Conservation (phyloP, 2,329 filamentous ascomycete genomes). For the Raffaelea albimanens region DNA sequence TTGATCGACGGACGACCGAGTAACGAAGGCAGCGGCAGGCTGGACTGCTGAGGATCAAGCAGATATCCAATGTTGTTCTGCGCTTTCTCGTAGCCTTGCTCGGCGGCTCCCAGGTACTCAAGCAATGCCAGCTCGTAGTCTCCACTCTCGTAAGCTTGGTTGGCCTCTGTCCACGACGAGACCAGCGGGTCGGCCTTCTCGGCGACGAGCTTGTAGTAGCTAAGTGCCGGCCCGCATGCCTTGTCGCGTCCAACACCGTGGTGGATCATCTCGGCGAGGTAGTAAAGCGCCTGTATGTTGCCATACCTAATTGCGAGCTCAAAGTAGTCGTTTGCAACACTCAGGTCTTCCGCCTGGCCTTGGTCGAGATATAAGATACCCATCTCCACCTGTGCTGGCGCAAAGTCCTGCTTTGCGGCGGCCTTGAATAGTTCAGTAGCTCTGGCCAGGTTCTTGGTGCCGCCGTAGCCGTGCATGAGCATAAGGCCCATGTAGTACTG, state of each 20-base stretch:
- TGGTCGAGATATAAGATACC: slow-evolving; percentile 82
- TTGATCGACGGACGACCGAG: slow-evolving; percentile 21
- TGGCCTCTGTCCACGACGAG: slow-evolving; percentile 74
- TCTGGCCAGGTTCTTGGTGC: slow-evolving; percentile 55
- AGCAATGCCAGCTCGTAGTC: slow-evolving; percentile 74
- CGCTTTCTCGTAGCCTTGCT: slow-evolving; percentile 82
- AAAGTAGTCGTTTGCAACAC: slow-evolving; percentile 74
- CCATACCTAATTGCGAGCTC: slow-evolving; percentile 75
- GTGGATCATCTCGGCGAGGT: slow-evolving; percentile 78
- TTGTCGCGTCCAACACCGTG: slow-evolving; percentile 72
- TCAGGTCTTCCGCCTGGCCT: slow-evolving; percentile 59
- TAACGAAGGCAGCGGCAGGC: slow-evolving; percentile 45
- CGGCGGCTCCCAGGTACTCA: slow-evolving; percentile 76
- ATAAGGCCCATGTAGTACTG: slow-evolving; percentile 79
- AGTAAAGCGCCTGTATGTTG: slow-evolving; percentile 85
- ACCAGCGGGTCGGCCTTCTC: slow-evolving; percentile 64
- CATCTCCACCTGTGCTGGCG: slow-evolving; percentile 71
- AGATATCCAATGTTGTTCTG: slow-evolving; percentile 87
- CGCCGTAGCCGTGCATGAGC: slow-evolving; percentile 65
- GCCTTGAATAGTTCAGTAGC: slow-evolving; percentile 70
- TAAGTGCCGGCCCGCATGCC: slow-evolving; percentile 65
- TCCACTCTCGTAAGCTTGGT: slow-evolving; percentile 68
- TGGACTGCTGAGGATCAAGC: slow-evolving; percentile 63
- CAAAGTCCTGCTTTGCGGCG: slow-evolving; percentile 73
- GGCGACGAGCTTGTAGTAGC: slow-evolving; percentile 74